phyloP scores from a whole-genome alignment of 1,284 basidiomycete species.

The Wallemia mellicola region DNA sequence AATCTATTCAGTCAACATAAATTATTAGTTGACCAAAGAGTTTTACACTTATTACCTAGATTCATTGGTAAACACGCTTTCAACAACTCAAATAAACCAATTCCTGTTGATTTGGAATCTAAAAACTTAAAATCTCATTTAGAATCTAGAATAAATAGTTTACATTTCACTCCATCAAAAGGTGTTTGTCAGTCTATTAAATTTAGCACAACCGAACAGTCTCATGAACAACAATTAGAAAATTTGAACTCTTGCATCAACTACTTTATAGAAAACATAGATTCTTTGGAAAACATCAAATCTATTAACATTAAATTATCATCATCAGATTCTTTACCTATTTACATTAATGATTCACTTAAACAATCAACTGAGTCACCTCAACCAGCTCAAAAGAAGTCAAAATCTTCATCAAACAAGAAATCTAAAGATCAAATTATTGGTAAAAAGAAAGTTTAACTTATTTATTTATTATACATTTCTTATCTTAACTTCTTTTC shows the following conservation, averaged over 20 bases:
- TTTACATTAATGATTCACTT: neutral
- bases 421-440: neutral
- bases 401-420: neutral
- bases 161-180: neutral
- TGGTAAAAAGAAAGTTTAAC: neutral
- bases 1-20: neutral
- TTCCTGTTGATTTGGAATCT: neutral
- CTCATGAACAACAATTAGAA: neutral
- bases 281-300: neutral
- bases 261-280: neutral
- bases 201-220: neutral
- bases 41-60: neutral
- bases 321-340: neutral
- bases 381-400: neutral
- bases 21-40: neutral
- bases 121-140: neutral
- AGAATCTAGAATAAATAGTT: neutral
- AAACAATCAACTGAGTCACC: neutral
- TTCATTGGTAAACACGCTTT: neutral
- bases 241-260: neutral
- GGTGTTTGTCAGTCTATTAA: neutral
- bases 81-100: neutral
- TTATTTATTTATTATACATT: constrained; percentile 2
- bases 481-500: constrained; percentile 57
- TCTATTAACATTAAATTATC: neutral